Percentiles rank a stretch among this genome's conserved stretches.
Conservation (phyloP, 805 yeast genomes). For the Candida tallmaniae region DNA sequence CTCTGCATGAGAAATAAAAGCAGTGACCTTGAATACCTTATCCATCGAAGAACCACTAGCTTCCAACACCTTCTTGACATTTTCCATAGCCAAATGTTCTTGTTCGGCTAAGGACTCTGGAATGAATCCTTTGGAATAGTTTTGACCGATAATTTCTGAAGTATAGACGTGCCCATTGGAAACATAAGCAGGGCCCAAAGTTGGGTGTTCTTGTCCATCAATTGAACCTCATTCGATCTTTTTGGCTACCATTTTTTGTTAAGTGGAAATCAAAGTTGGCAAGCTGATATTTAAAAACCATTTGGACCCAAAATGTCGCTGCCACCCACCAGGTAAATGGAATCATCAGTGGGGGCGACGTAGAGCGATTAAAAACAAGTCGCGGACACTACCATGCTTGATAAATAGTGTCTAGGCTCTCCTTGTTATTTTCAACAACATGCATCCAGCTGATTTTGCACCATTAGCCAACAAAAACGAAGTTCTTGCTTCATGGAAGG, state of each 20-base stretch:
- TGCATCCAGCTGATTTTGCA: conserved; percentile 13
- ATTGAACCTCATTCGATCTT: conserved; percentile 23
- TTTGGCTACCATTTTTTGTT: conserved; percentile 18
- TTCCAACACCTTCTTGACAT: conserved; percentile 37
- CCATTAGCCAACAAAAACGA: conserved; percentile 18
- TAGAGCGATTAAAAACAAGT: too few species aligned
- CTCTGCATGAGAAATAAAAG: conserved; percentile 42
- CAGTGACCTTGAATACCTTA: conserved; percentile 45
- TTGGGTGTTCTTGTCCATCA: conserved; percentile 28
- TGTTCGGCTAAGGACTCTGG: conserved; percentile 43
- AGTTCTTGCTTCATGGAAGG: conserved; percentile 26
- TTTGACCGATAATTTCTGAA: conserved; percentile 45
- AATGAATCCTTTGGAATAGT: conserved; percentile 34
- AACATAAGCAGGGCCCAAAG: conserved; percentile 25
- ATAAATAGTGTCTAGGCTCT: too few species aligned
- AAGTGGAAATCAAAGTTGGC: too few species aligned
- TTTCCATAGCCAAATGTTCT: conserved; percentile 41
- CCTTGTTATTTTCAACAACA: too few species aligned
- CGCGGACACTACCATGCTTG: too few species aligned
- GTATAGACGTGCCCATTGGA: conserved; percentile 35
- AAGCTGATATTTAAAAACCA: too few species aligned
- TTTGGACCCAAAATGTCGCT: too few species aligned
- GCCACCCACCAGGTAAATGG: too few species aligned
- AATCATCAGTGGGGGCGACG: too few species aligned
- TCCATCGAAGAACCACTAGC: conserved; percentile 44